Evolutionary conservation across 2,329 filamentous ascomycete species (phyloP), one percentile per base, ranked within the genome.

Genomic region (Venturia carpophila): DNA sequence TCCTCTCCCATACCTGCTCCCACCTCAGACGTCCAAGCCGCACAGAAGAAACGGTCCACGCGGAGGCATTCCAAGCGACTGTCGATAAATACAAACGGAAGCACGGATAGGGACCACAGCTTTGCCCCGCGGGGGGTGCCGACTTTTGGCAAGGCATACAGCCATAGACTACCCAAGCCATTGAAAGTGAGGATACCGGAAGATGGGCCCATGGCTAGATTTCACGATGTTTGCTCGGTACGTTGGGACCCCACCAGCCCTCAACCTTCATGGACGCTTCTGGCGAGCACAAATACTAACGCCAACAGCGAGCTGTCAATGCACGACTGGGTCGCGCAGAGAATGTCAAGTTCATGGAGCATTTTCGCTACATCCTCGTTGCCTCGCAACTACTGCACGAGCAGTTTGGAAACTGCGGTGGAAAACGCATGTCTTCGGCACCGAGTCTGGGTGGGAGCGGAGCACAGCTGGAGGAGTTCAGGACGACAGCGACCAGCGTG

Each of bases 281-380:
- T 70, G 68, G 41, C 71, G 67, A 41, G 73, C 71, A 63, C 71
- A 68, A 41, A 71, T 65, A 24, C 55, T 24, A 24, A 39, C 55
- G 56, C 39, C 27, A 19, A n/a, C 71, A 90, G 87, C 83, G 82
- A 70, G 88, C 84, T 11, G 83, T 92, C 66, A 89, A 88, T 69
- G 87, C 87, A 49, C 84, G 85, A 67, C 83, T 96, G 68, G 87
- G 90, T 65, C 83, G 87, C 69, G 86, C 84, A 70, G 92, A 96
- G 70, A 95, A 92, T 73, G 83, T 88, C 69, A 87, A 87, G 69
- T 96, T 97, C 71, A 82, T 96, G 66, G 92, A 97, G 76, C 89
- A 92, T 73, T 97, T 97, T 72, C 89, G 92, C 68, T 97, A 97
- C 77, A 89, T 90, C 27, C 90, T 97, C 69, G 89, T 97, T 72